Evolutionary conservation across 495 filamentous ascomycete genomes (phyloP).

Genomic region (Lophiostoma macrostomum): DNA sequence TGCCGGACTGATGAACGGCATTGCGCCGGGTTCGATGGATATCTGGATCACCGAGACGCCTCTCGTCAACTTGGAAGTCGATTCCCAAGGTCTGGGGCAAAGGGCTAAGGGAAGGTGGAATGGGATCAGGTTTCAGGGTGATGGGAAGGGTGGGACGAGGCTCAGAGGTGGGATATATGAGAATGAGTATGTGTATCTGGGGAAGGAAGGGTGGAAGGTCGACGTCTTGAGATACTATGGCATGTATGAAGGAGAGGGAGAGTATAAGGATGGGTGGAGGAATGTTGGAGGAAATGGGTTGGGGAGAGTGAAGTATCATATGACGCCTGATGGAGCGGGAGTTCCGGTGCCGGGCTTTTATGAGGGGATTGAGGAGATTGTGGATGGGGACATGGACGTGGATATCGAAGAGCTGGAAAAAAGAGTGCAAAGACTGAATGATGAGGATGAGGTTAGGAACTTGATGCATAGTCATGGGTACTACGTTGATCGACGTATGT

Average conservation of each 20-base stretch:
- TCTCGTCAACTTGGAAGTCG: constrained; percentile 10
- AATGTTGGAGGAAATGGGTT: constrained; percentile 12
- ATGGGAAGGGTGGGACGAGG: constrained; percentile 9
- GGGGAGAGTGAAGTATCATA: constrained; percentile 20
- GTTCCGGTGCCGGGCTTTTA: constrained; percentile 16
- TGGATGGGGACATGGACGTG: constrained; percentile 7
- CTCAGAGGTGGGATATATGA: constrained; percentile 28
- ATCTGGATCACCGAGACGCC: constrained; percentile 15
- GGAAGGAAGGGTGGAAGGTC: constrained; percentile 10
- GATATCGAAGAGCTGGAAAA: constrained; percentile 3
- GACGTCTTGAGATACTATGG: constrained; percentile 15
- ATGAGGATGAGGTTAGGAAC: constrained; percentile 25
- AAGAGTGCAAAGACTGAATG: constrained; percentile 15
- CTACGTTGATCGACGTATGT: constrained; percentile 27
- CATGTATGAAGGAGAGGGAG: constrained; percentile 14
- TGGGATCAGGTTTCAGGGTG: constrained; percentile 22
- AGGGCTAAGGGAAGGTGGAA: constrained; percentile 24
- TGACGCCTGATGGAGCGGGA: constrained; percentile 7
- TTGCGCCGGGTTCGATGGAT: constrained; percentile 12
- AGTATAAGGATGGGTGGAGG: constrained; percentile 22
- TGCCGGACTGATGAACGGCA: constrained; percentile 21
- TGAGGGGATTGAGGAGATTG: no score
- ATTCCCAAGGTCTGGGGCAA: no score
- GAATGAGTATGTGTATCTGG: constrained; percentile 10
- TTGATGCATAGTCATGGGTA: constrained; percentile 18